These are phyloP conservation scores for Neurospora sp. DNA, from an alignment of 495 filamentous ascomycete species.

Conservation along the genomic window DNA sequence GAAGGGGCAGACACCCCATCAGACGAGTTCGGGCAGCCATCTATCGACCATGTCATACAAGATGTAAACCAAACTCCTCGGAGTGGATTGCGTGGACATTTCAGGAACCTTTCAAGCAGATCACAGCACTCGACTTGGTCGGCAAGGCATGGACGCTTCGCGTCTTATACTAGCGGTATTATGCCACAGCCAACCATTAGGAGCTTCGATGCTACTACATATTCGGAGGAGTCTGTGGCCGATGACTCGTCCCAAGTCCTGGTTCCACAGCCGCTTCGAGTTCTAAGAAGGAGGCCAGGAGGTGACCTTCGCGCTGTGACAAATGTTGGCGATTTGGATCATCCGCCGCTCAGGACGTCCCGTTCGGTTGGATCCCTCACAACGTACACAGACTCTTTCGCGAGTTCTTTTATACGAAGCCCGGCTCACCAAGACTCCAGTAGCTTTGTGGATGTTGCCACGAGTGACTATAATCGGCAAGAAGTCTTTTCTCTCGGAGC, in stretches of 20 bases:
- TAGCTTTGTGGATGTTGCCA: constrained; percentile 34
- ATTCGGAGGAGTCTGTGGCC: constrained; percentile 33
- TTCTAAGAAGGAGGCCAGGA: constrained; percentile 77
- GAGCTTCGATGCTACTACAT: constrained; percentile 50
- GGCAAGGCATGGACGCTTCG: constrained; percentile 33
- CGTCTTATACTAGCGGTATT: constrained; percentile 66
- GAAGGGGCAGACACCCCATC: constrained; percentile 19
- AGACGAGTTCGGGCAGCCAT: constrained; percentile 22
- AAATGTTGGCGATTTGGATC: constrained; percentile 60
- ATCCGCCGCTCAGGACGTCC: constrained; percentile 43
- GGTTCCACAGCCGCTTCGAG: constrained; percentile 41
- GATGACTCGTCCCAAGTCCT: constrained; percentile 23
- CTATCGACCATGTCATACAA: constrained; percentile 21
- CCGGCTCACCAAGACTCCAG: constrained; percentile 23
- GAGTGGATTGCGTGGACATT: constrained; percentile 26
- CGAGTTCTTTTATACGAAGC: constrained; percentile 46
- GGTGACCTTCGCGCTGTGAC: constrained; percentile 76
- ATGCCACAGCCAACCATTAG: constrained; percentile 47
- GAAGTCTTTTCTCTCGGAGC: constrained; percentile 50
- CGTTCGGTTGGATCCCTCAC: constrained; percentile 63
- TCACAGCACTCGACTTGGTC: constrained; percentile 31
- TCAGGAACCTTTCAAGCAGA: constrained; percentile 28
- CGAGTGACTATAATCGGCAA: constrained; percentile 25
- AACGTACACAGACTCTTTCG: constrained; percentile 58
- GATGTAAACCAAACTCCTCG: constrained; percentile 20